Evolutionary conservation across 257 asterid genomes (phyloP).

Genomic region (Capsicum chinense): DNA sequence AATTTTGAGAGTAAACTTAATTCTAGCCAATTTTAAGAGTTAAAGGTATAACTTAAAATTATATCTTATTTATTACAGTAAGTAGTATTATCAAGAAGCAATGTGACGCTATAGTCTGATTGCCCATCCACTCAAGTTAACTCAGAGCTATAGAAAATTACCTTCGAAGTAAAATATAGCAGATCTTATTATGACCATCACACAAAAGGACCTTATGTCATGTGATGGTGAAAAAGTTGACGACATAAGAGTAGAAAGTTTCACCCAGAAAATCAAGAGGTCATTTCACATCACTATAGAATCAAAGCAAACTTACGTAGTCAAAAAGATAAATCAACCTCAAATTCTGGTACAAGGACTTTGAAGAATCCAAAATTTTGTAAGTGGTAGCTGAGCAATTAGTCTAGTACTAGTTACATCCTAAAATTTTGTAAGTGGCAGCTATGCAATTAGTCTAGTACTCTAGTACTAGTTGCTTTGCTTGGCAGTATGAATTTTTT

Average conservation of each 20-base stretch:
- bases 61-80: no score
- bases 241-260: background rate
- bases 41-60: background rate
- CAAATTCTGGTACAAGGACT: background rate
- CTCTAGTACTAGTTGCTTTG: background rate
- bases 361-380: background rate
- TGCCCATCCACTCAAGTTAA: background rate
- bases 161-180: background rate
- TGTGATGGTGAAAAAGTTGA: background rate
- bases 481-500: background rate
- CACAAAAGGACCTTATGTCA: background rate
- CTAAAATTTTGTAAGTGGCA: background rate
- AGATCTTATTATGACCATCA: background rate
- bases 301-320: background rate
- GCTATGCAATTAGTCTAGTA: background rate
- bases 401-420: background rate
- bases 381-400: background rate
- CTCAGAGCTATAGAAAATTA: no score
- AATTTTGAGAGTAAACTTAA: background rate
- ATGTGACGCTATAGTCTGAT: background rate
- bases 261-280: background rate
- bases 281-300: background rate
- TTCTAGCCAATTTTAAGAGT: background rate
- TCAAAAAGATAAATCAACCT: constrained; percentile 1
- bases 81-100: background rate